Evolutionary conservation across 2,329 filamentous ascomycete species (phyloP), one percentile per base, ranked within the genome.

Genomic region (Sarocladium brachiariae): DNA sequence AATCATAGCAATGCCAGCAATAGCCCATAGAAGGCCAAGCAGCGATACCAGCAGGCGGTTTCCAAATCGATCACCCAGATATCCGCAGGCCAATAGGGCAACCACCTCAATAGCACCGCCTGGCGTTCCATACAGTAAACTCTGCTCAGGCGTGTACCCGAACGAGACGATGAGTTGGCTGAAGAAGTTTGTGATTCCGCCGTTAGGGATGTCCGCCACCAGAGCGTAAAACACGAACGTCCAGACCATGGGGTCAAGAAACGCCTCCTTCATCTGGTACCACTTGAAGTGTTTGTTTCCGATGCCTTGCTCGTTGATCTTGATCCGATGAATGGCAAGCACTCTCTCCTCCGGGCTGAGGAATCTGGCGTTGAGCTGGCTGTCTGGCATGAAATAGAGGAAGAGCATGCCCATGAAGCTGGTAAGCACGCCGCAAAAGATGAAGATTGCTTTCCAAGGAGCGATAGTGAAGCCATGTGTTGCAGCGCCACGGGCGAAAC

Each of bases 81-180:
- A 56, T 33, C 76, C 79, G 52, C 72, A 78, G 2, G 71, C 58
- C 13, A 86, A 63, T 9, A 86, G 65, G 0, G 76, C 69, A 24
- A 85, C 66, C 19, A 86, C 70, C 65, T 87, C 81, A 30, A 87
- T 73, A 0, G 77, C 83, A 4, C 84, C 84, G 8, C 78, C 81
- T 0, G 84, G 84, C 0, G 76, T 79, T 37, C 82, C 83, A 54
- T 85, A 78, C 1, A 87, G 73, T 2, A 87, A 68, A 3, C 79
- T 82, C 57, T 87, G 66, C 53, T 83, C 71, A 2, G 71, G 64
- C 0, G 79, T 81, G 62, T 83, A 87, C 9, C 84, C 84, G 56
- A 87, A 87, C 2, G 67, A 67, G 3, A 51, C 39, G 19, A 51
- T 46, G 14, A 51, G 37, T 19, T 51, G 37, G 21, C 38, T 34